Evolutionary conservation across 768 basidiomycete genomes (phyloP), one percentile per base, ranked within the genome.

Genomic region (Mycena kentingensis): DNA sequence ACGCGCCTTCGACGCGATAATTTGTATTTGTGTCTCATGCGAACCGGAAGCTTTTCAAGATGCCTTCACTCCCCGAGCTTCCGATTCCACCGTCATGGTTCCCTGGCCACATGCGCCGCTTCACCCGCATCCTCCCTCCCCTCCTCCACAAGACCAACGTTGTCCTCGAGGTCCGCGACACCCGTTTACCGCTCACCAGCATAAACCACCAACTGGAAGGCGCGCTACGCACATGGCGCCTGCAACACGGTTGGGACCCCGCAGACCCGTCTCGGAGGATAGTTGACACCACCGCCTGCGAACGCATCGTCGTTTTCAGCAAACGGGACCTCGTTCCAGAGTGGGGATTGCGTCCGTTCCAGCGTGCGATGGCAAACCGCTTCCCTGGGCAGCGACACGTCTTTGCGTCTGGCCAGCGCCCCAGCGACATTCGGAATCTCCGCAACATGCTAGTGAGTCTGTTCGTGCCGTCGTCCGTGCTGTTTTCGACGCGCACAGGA

Each of bases 91-190:
- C 88, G 46, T 94, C 93, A 78, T 97, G 93, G 93, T 96, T 87
- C 73, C 92, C 92, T 22, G 94, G 94, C 28, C 94, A 98, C 71
- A 98, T 97, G 94, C 87, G 84, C 70, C 82, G 85, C 63, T 96
- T 96, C 67, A 80, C 85, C 36, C 79, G 85, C 55, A 81, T 82
- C 66, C 75, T 97, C 36, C 90, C 93, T 18, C 72, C 79, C 18
- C 74, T 93, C 52, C 79, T 98, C 35, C 81, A 85, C 27, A 84
- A 85, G 55, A 92, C 91, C 28, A 88, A 94, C 64, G 84, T 98
- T 49, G 90, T 98, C 45, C 86, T 99, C 56, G 96, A 99, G 74
- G 84, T 95, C 25, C 81, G 96, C 64, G 96, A 99, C 72, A 84
- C 94, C 12, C 83, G 96, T 26, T 77, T 98, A 48, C 96, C 96